A percentile compares a stretch with the other conserved stretches of the same genome.
Conservation (phyloP, 495 filamentous ascomycete genomes). For the Xeromyces bisporus region DNA sequence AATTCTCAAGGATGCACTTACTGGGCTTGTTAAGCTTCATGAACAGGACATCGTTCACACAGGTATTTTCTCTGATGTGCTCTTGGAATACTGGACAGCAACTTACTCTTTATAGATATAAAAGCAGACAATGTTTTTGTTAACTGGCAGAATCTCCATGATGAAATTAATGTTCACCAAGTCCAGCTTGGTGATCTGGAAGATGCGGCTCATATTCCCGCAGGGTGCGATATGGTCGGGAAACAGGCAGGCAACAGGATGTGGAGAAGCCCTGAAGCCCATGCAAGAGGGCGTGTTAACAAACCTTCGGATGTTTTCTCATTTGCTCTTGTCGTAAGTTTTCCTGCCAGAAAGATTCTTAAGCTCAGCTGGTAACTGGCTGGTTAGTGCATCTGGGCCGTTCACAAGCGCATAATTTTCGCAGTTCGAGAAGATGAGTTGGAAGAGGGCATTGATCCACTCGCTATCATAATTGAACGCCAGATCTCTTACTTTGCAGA, state of each 20-base stretch:
- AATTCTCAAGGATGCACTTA: slow-evolving; percentile 27
- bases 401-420: slow-evolving; percentile 14
- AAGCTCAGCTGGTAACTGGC: slow-evolving; percentile 1
- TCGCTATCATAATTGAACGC: slow-evolving; percentile 26
- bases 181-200: slow-evolving; percentile 27
- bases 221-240: slow-evolving; percentile 12
- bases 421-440: slow-evolving; percentile 12
- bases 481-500: slow-evolving; percentile 35
- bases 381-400: slow-evolving; percentile 14
- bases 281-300: slow-evolving; percentile 15
- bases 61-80: slow-evolving; percentile 12
- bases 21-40: slow-evolving; percentile 28
- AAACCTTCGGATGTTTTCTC: slow-evolving; percentile 27
- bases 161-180: slow-evolving; percentile 14
- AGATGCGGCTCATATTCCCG: slow-evolving; percentile 27
- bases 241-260: slow-evolving; percentile 22
- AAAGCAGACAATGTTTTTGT: slow-evolving; percentile 18
- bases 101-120: slow-evolving; percentile 10
- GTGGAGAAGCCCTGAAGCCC: slow-evolving; percentile 28
- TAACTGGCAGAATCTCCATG: too few species aligned
- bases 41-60: slow-evolving; percentile 31
- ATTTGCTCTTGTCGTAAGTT: slow-evolving; percentile 27
- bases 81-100: background rate
- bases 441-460: slow-evolving; percentile 25
- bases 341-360: slow-evolving; percentile 1